These are phyloP conservation scores for Ceratobasidium sp. DNA, from an alignment of 1,284 basidiomycete genomes.

Conservation along the genomic window DNA sequence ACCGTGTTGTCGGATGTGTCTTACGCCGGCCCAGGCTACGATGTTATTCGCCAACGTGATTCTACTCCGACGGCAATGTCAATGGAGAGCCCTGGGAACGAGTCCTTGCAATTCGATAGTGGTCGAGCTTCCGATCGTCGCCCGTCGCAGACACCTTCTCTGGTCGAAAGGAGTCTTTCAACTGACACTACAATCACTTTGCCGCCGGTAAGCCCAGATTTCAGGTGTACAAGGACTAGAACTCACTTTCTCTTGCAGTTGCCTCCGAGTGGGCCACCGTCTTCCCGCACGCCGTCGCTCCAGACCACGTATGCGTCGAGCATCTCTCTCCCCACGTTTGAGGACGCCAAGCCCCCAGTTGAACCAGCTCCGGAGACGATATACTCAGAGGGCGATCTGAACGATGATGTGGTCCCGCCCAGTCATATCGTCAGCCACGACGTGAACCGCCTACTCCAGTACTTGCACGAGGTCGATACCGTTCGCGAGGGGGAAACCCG, in stretches of 20 bases:
- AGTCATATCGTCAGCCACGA: constrained; percentile 71
- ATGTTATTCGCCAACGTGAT: constrained; percentile 24
- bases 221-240: constrained; percentile 51
- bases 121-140: constrained; percentile 5
- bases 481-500: constrained; percentile 70
- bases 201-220: constrained; percentile 22
- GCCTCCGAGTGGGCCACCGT: constrained; percentile 55
- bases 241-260: constrained; percentile 54
- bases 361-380: constrained; percentile 69
- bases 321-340: constrained; percentile 65
- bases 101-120: background rate
- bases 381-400: constrained; percentile 55
- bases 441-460: constrained; percentile 73
- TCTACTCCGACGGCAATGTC: constrained; percentile 5
- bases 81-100: background rate
- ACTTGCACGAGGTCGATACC: constrained; percentile 72
- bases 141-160: constrained; percentile 32
- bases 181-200: constrained; percentile 17
- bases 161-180: constrained; percentile 18
- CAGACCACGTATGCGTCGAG: constrained; percentile 63
- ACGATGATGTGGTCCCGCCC: constrained; percentile 51
- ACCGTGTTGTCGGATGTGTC: constrained; percentile 18
- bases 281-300: constrained; percentile 55
- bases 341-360: constrained; percentile 70
- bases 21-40: constrained; percentile 30